Percentiles rank a stretch among this genome's conserved stretches.
phyloP scores from a whole-genome alignment of 202 grass and related monocot genomes.

The Digitaria exilis region DNA sequence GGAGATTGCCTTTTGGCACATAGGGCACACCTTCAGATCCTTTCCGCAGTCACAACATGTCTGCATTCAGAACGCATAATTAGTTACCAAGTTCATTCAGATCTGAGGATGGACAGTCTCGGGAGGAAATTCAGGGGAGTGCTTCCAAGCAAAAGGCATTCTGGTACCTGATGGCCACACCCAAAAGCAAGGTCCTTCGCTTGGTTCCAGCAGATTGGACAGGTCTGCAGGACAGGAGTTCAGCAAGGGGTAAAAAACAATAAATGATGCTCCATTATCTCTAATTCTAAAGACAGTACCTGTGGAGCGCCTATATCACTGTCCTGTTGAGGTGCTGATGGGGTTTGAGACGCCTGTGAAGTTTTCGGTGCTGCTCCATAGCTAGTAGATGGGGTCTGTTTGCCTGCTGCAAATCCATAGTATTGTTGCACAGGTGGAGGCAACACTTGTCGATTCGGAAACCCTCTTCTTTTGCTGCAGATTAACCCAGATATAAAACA shows the following conservation, averaged over 20 bases:
- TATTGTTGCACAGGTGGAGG: slow-evolving; percentile 58
- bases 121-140: not conserved
- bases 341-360: not conserved
- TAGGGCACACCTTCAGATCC: slow-evolving; percentile 61
- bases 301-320: slow-evolving; percentile 63
- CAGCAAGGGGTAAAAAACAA: not conserved
- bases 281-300: slow-evolving; percentile 20
- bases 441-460: slow-evolving; percentile 35
- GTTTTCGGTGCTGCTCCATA: slow-evolving; percentile 25
- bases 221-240: slow-evolving; percentile 44
- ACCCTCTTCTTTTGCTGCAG: slow-evolving; percentile 60
- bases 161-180: slow-evolving; percentile 73
- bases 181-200: slow-evolving; percentile 78
- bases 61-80: slow-evolving; percentile 28
- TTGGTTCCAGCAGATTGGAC: slow-evolving; percentile 78
- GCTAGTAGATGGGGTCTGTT: slow-evolving; percentile 19
- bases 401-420: slow-evolving; percentile 27
- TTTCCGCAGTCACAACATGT: slow-evolving; percentile 61
- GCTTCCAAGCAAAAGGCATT: not conserved
- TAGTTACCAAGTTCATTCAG: not conserved
- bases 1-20: slow-evolving; percentile 69
- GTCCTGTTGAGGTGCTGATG: slow-evolving; percentile 38
- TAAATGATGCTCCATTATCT: not conserved
- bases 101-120: not conserved
- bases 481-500: not conserved